Evolutionary conservation across 139 green algal genomes (phyloP).

Genomic region (Coccomyxa sp.): DNA sequence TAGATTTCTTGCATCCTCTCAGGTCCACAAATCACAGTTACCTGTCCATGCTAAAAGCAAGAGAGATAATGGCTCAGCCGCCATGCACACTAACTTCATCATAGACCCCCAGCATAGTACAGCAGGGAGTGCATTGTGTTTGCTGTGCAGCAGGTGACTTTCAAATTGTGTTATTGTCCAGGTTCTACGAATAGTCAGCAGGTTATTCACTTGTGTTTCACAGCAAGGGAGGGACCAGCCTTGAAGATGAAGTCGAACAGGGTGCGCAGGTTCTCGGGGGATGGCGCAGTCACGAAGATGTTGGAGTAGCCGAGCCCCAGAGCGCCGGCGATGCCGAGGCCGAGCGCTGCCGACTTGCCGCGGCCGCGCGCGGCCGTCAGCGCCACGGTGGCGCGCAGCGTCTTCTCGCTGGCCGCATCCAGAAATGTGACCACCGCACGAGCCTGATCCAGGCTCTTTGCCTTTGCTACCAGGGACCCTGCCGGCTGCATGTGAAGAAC

Average conservation of each 20-base stretch:
- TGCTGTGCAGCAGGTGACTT: too few species aligned
- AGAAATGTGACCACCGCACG: slow-evolving; percentile 93
- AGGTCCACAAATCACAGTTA: too few species aligned
- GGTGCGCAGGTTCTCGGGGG: slow-evolving; percentile 94
- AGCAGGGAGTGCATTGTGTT: too few species aligned
- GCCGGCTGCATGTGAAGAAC: slow-evolving; percentile 36
- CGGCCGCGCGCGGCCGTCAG: slow-evolving; percentile 88
- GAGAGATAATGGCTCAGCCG: too few species aligned
- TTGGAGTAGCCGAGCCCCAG: slow-evolving; percentile 92
- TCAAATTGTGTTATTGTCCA: too few species aligned
- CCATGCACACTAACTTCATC: too few species aligned
- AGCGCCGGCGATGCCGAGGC: slow-evolving; percentile 77
- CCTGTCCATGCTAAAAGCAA: too few species aligned
- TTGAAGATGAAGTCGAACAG: slow-evolving; percentile 99
- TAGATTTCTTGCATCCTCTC: too few species aligned
- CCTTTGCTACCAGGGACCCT: slow-evolving; percentile 50
- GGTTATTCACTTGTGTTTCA: too few species aligned
- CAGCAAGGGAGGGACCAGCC: slow-evolving; percentile 16
- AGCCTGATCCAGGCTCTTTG: slow-evolving; percentile 77
- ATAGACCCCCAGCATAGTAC: too few species aligned
- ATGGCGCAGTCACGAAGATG: slow-evolving; percentile 97
- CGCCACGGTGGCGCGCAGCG: slow-evolving; percentile 89
- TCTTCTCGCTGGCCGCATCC: slow-evolving; percentile 94
- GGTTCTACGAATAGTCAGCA: too few species aligned
- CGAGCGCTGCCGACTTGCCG: slow-evolving; percentile 92